These are phyloP conservation scores for Aspergillus sp. DNA, from an alignment of 2,329 filamentous ascomycete genomes.

Conservation along the genomic window DNA sequence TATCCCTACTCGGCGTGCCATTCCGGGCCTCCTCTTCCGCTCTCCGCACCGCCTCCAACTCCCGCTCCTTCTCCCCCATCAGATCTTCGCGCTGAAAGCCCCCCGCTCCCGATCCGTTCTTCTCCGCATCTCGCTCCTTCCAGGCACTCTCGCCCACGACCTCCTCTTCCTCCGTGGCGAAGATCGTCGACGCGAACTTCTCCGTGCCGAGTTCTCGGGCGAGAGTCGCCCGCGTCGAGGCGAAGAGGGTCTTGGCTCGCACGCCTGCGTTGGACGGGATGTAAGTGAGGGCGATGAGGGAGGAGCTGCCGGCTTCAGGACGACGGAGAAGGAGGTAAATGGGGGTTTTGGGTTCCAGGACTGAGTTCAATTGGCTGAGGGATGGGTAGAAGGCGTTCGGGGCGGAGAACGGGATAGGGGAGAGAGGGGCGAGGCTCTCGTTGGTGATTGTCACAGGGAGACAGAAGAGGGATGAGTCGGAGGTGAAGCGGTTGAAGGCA, in stretches of 20 bases:
- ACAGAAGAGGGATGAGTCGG: constrained; percentile 42
- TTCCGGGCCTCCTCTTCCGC: constrained; percentile 59
- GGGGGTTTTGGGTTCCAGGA: constrained; percentile 56
- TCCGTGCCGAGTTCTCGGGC: constrained; percentile 61
- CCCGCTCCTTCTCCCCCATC: constrained; percentile 62
- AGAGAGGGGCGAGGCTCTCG: constrained; percentile 44
- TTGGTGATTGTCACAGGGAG: constrained; percentile 47
- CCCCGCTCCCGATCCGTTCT: constrained; percentile 28
- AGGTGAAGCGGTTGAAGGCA: constrained; percentile 46
- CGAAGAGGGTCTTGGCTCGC: constrained; percentile 66
- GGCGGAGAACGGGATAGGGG: constrained; percentile 40
- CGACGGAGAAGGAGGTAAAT: constrained; percentile 63
- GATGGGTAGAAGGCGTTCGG: constrained; percentile 51
- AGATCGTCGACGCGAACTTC: constrained; percentile 59
- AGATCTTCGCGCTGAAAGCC: constrained; percentile 46
- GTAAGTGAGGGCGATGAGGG: constrained; percentile 58
- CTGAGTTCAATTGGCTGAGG: constrained; percentile 48
- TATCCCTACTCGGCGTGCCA: constrained; percentile 52
- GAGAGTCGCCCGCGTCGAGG: constrained; percentile 61
- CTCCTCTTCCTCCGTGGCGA: constrained; percentile 60
- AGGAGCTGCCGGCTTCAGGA: constrained; percentile 26
- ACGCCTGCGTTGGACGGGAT: constrained; percentile 64
- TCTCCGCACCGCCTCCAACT: constrained; percentile 56
- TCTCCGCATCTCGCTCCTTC: constrained; percentile 52
- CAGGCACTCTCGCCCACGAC: constrained; percentile 55